Percentiles rank a stretch among this genome's conserved stretches.
These are phyloP conservation scores for Erigeron philadelphicus DNA, from an alignment of 140 eudicot genomes.

Conservation along the genomic window DNA sequence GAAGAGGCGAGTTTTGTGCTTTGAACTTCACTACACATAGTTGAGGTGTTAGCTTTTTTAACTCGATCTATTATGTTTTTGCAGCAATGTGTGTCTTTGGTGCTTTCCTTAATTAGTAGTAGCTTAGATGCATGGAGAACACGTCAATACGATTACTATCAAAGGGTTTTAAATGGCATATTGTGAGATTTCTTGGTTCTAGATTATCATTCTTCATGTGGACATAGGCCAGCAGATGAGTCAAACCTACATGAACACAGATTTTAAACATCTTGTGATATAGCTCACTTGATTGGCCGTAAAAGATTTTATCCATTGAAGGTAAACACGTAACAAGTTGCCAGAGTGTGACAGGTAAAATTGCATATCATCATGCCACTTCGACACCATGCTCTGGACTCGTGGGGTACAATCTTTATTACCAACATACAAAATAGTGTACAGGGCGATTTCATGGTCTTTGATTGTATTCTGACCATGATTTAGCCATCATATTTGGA, in stretches of 20 bases:
- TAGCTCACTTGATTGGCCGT: slow-evolving; percentile 19
- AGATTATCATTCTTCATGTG: slow-evolving; percentile 17
- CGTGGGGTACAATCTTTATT: slow-evolving; percentile 20
- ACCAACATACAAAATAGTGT: slow-evolving; percentile 26
- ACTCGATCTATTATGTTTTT: not conserved
- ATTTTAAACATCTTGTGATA: slow-evolving; percentile 22
- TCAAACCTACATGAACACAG: slow-evolving; percentile 1
- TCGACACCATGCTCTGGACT: slow-evolving; percentile 19
- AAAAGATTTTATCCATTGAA: slow-evolving; percentile 12
- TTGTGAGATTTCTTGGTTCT: slow-evolving; percentile 37
- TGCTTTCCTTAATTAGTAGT: slow-evolving; percentile 93
- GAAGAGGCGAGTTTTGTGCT: slow-evolving; percentile 68
- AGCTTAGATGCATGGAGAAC: slow-evolving; percentile 99
- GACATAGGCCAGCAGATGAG: slow-evolving; percentile 20
- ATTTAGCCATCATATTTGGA: slow-evolving; percentile 17
- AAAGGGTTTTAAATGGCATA: slow-evolving; percentile 90
- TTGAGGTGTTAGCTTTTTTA: slow-evolving; percentile 1
- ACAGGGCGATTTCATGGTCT: slow-evolving; percentile 29
- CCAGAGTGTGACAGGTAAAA: not conserved
- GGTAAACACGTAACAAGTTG: slow-evolving; percentile 28
- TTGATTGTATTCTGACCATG: slow-evolving; percentile 25
- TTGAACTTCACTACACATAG: not conserved
- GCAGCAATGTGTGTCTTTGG: slow-evolving; percentile 99
- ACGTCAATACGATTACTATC: slow-evolving; percentile 94
- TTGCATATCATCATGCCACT: slow-evolving; percentile 25